Conservation (phyloP, 768 basidiomycete genomes). For the Lactifluus hygrophoroides region DNA sequence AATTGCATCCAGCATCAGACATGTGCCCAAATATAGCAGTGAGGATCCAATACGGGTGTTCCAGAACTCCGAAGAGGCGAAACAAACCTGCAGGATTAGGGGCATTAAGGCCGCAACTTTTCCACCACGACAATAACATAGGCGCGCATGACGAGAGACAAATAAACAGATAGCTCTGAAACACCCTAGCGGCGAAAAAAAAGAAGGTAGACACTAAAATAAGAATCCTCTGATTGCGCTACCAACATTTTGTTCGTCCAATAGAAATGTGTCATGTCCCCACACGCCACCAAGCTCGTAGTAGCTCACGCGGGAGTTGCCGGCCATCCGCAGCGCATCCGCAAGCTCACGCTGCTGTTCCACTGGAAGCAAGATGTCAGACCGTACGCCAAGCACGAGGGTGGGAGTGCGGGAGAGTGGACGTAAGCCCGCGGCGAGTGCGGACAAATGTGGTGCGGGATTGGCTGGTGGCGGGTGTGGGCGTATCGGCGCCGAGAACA, state of each 20-base stretch:
- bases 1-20: too few relatives aligned
- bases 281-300: slow-evolving; percentile 99
- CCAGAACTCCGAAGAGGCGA: too few relatives aligned
- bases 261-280: slow-evolving; percentile 97
- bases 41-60: too few relatives aligned
- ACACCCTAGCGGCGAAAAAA: neutral
- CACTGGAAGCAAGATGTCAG: slow-evolving; percentile 92
- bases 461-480: slow-evolving; percentile 65
- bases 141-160: too few relatives aligned
- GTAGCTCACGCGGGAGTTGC: slow-evolving; percentile 84
- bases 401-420: slow-evolving; percentile 71
- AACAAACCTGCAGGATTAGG: too few relatives aligned
- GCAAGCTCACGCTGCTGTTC: slow-evolving; percentile 95
- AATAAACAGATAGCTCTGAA: neutral
- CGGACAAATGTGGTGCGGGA: slow-evolving; percentile 65
- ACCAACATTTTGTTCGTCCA: slow-evolving; percentile 85
- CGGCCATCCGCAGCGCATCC: slow-evolving; percentile 84
- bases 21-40: too few relatives aligned
- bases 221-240: slow-evolving; percentile 88
- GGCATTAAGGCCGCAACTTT: too few relatives aligned
- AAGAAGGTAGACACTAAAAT: too few relatives aligned
- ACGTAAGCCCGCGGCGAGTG: slow-evolving; percentile 68
- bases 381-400: slow-evolving; percentile 89
- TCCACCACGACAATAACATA: too few relatives aligned
- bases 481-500: slow-evolving; percentile 35